Conservation (phyloP, 495 filamentous ascomycete species). For the Apiosordaria backusii region DNA sequence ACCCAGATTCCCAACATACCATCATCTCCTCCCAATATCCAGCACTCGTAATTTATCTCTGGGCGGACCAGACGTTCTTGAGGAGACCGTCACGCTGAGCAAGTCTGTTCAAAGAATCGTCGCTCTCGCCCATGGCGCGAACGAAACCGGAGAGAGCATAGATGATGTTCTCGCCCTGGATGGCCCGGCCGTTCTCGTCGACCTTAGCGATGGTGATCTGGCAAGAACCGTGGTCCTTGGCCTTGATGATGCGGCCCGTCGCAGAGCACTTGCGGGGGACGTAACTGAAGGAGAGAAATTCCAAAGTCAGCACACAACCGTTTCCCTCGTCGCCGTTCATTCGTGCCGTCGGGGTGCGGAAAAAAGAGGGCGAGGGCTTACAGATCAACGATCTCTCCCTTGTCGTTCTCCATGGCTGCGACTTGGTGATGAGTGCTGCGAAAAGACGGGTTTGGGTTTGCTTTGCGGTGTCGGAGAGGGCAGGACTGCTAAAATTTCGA, state of each 20-base stretch:
- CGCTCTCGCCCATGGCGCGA: slow-evolving; percentile 93
- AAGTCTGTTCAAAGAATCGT: slow-evolving; percentile 93
- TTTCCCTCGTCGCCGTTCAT: not conserved
- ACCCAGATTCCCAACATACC: slow-evolving; percentile 18
- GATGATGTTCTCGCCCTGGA: slow-evolving; percentile 95
- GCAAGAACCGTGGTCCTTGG: slow-evolving; percentile 94
- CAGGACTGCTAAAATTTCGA: slow-evolving; percentile 28
- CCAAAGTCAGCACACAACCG: not conserved
- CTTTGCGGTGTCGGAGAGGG: slow-evolving; percentile 30
- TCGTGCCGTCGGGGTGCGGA: slow-evolving; percentile 27
- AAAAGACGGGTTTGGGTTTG: slow-evolving; percentile 27
- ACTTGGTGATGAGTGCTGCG: slow-evolving; percentile 28
- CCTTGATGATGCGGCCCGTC: slow-evolving; percentile 97
- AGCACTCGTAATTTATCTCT: slow-evolving; percentile 53
- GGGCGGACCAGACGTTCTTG: slow-evolving; percentile 92
- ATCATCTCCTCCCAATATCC: slow-evolving; percentile 22
- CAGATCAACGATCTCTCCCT: slow-evolving; percentile 97
- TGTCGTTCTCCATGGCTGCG: slow-evolving; percentile 44
- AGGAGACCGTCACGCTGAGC: slow-evolving; percentile 93
- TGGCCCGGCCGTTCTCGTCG: slow-evolving; percentile 89
- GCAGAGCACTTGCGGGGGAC: slow-evolving; percentile 97
- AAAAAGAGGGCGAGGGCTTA: slow-evolving; percentile 38
- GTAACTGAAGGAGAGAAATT: slow-evolving; percentile 61
- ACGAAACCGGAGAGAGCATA: slow-evolving; percentile 98
- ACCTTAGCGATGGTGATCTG: slow-evolving; percentile 91